Conservation (phyloP, 1,284 basidiomycete genomes). For the Fomitopsis betulina region DNA sequence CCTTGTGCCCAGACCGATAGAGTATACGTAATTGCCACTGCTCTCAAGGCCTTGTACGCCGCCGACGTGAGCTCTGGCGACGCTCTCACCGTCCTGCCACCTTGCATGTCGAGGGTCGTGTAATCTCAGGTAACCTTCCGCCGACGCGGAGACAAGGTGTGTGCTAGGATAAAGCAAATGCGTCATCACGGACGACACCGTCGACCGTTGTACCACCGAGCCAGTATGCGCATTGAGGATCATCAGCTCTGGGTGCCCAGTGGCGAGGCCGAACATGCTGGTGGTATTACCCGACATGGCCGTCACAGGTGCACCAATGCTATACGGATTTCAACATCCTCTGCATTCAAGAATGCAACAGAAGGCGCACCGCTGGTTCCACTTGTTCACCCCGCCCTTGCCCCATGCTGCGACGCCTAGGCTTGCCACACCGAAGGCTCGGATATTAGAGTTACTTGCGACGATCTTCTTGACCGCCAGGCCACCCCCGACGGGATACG, state of each 20-base stretch:
- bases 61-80: constrained; percentile 74
- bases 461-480: constrained; percentile 68
- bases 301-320: constrained; percentile 34
- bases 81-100: constrained; percentile 34
- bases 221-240: constrained; percentile 77
- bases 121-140: constrained; percentile 80
- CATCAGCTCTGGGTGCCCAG: constrained; percentile 58
- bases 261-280: constrained; percentile 59
- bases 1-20: constrained; percentile 86
- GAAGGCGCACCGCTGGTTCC: constrained; percentile 59
- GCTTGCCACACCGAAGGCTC: constrained; percentile 53
- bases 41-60: constrained; percentile 83
- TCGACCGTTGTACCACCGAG: constrained; percentile 54
- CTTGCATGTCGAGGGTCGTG: constrained; percentile 79
- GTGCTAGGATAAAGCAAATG: constrained; percentile 58
- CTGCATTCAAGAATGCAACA: no score
- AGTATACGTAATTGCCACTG: constrained; percentile 75
- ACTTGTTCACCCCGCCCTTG: constrained; percentile 80
- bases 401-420: constrained; percentile 70
- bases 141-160: constrained; percentile 69
- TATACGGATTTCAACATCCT: not conserved
- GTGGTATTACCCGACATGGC: constrained; percentile 54
- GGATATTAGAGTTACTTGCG: constrained; percentile 73
- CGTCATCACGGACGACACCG: constrained; percentile 53
- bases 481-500: constrained; percentile 67